Evolutionary conservation across 441 rosid species (phyloP).

Genomic region (Populus hybrid): DNA sequence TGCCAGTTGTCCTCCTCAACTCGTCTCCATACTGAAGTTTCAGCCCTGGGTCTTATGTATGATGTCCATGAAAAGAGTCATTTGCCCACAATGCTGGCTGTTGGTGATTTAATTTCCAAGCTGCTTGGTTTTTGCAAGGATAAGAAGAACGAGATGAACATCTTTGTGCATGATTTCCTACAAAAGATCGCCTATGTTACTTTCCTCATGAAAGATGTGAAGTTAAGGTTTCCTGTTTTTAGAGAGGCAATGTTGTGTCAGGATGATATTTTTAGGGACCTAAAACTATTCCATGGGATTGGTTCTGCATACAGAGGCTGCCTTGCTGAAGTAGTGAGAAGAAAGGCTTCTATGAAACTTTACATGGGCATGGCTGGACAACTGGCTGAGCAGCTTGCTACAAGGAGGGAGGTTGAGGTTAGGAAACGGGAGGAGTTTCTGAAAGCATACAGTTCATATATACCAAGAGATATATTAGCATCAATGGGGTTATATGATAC

Average conservation of each 20-base stretch:
- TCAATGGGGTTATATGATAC: constrained; percentile 86
- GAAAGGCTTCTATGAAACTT: constrained; percentile 95
- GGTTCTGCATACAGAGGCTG: constrained; percentile 98
- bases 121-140: constrained; percentile 70
- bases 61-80: constrained; percentile 93
- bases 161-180: constrained; percentile 80
- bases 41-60: constrained; percentile 98
- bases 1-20: constrained; percentile 76
- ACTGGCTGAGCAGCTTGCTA: constrained; percentile 92
- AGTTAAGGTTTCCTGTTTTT: constrained; percentile 93
- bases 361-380: constrained; percentile 99
- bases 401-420: constrained; percentile 81
- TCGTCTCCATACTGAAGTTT: constrained; percentile 99
- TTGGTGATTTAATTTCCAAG: constrained; percentile 54
- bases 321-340: constrained; percentile 93
- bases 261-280: constrained; percentile 68
- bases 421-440: constrained; percentile 90
- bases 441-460: constrained; percentile 57
- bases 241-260: constrained; percentile 88
- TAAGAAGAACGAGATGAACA: constrained; percentile 89
- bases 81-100: constrained; percentile 80
- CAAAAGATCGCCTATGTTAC: constrained; percentile 72
- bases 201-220: constrained; percentile 75
- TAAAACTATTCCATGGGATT: constrained; percentile 76
- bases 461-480: constrained; percentile 79